Percentiles rank a stretch among this genome's conserved stretches.
phyloP scores from a whole-genome alignment of 202 grass and related monocot genomes.

The Panicum virgatum region DNA sequence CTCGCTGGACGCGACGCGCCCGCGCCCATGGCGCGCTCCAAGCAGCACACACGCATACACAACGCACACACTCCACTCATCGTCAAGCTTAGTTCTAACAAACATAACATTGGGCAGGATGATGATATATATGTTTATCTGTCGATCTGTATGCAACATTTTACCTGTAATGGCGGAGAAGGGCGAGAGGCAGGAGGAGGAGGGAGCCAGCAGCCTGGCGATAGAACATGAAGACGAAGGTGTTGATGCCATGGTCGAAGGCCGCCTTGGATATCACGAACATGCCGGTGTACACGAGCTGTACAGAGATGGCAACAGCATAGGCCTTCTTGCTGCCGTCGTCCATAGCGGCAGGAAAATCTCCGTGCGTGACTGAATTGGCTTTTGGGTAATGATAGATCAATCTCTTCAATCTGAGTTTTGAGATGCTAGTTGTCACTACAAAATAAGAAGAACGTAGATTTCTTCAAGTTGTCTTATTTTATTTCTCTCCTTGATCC shows the following conservation, averaged over 20 bases:
- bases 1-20: too few relatives aligned
- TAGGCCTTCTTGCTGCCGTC: too few relatives aligned
- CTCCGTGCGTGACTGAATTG: too few relatives aligned
- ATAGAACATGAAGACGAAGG: conserved; percentile 70
- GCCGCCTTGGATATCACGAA: conserved; percentile 60
- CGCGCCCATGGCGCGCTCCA: too few relatives aligned
- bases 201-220: conserved; percentile 48
- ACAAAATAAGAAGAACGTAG: too few relatives aligned
- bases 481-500: background rate
- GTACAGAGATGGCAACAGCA: conserved; percentile 38
- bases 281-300: conserved; percentile 52
- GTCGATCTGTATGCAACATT: background rate
- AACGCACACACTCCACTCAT: too few relatives aligned
- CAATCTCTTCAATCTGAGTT: too few relatives aligned
- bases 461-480: background rate
- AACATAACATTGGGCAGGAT: background rate
- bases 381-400: too few relatives aligned
- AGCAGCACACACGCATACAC: too few relatives aligned
- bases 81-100: too few relatives aligned
- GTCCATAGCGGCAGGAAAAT: too few relatives aligned
- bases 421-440: too few relatives aligned
- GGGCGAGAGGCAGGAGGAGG: conserved; percentile 37
- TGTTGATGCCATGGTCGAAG: conserved; percentile 58
- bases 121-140: background rate
- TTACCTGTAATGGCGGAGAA: conserved; percentile 51